Percentiles rank a stretch among this genome's conserved stretches.
Evolutionary conservation across 2,329 filamentous ascomycete genomes (phyloP).

Genomic region (Diaporthe vaccinii): DNA sequence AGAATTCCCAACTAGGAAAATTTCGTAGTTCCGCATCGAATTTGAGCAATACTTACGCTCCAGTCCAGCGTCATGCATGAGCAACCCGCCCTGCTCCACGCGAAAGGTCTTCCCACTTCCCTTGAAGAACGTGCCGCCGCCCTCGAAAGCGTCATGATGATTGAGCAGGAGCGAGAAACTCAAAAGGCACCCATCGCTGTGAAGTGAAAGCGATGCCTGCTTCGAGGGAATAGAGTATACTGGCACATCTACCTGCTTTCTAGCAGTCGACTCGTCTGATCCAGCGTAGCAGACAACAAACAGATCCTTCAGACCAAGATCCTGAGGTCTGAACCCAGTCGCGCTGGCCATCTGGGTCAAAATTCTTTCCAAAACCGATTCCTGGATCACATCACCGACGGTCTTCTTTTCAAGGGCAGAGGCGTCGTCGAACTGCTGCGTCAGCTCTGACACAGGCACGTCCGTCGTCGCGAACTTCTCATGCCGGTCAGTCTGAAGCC

Average conservation of each 20-base stretch:
- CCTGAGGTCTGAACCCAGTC: conserved; percentile 31
- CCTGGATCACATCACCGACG: conserved; percentile 16
- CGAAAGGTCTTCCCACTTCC: conserved; percentile 34
- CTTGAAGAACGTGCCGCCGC: conserved; percentile 40
- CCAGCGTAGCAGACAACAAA: conserved; percentile 38
- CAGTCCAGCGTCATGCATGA: conserved; percentile 40
- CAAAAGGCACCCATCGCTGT: conserved; percentile 38
- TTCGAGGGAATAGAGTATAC: conserved; percentile 36
- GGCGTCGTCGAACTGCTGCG: background rate
- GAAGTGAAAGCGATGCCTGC: conserved; percentile 39
- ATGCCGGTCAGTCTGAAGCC: conserved; percentile 36
- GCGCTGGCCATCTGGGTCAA: conserved; percentile 23
- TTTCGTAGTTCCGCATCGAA: background rate
- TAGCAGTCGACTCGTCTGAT: background rate
- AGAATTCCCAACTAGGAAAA: background rate
- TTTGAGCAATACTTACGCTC: conserved; percentile 35
- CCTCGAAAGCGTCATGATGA: conserved; percentile 35
- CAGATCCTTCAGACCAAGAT: conserved; percentile 38
- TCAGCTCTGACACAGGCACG: conserved; percentile 37
- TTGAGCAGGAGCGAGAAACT: conserved; percentile 40
- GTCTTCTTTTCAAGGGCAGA: background rate
- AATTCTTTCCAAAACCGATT: conserved; percentile 28
- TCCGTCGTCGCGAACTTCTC: conserved; percentile 40
- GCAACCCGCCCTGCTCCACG: conserved; percentile 38
- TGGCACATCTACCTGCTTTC: background rate